Conservation (phyloP, 1,284 basidiomycete species). For the Leccinum proliferum region DNA sequence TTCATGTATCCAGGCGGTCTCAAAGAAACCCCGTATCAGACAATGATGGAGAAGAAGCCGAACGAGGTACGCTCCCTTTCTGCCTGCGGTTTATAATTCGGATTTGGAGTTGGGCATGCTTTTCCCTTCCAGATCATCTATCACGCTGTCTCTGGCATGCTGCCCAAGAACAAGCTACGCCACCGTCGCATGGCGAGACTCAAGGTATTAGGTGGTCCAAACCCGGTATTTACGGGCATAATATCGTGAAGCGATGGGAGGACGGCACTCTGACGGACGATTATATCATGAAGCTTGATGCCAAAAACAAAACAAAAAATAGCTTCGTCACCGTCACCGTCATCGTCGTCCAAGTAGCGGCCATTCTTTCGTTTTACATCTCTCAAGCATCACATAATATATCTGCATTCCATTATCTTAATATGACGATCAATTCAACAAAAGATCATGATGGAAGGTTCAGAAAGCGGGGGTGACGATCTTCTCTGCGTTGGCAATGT, state of each 20-base stretch:
- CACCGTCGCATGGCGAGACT: conserved; percentile 81
- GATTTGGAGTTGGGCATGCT: background rate
- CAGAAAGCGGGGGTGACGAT: no score
- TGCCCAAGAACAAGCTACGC: conserved; percentile 93
- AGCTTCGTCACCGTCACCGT: conserved; percentile 9
- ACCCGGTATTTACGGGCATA: conserved; percentile 63
- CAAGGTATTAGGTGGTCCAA: conserved; percentile 76
- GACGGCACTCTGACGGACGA: conserved; percentile 60
- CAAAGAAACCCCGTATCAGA: conserved; percentile 83
- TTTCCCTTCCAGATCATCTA: conserved; percentile 72
- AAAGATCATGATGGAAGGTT: background rate
- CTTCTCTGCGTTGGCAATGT: no score
- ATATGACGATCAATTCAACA: background rate
- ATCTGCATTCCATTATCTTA: conserved; percentile 6
- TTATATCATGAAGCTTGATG: conserved; percentile 35
- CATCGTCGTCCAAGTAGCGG: conserved; percentile 10
- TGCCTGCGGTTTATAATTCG: background rate
- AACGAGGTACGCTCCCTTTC: conserved; percentile 70
- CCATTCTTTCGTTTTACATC: conserved; percentile 1
- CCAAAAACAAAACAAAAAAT: conserved; percentile 13
- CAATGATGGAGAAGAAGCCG: conserved; percentile 81
- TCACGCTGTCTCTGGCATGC: conserved; percentile 94
- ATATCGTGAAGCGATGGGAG: conserved; percentile 71
- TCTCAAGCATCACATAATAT: conserved; percentile 5
- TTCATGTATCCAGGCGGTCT: conserved; percentile 93